Percentiles rank a stretch among this genome's conserved stretches.
phyloP scores from a whole-genome alignment of 495 filamentous ascomycete species.

The Oidiodendron maius region DNA sequence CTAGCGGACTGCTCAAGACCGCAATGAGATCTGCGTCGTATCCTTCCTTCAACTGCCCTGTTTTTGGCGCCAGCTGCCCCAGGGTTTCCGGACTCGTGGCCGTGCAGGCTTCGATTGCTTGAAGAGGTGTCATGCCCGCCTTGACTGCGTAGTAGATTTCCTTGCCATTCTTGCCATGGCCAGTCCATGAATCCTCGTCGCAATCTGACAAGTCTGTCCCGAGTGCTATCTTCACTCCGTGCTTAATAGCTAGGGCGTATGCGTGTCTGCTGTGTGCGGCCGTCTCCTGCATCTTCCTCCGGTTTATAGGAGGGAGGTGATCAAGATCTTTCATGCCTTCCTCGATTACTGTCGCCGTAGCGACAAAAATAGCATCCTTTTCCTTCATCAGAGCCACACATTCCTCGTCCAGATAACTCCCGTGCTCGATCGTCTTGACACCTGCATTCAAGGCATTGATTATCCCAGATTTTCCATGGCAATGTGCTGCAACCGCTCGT shows the following conservation, averaged over 20 bases:
- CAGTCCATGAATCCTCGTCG: background rate
- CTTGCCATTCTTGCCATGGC: slow-evolving; percentile 32
- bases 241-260: slow-evolving; percentile 24
- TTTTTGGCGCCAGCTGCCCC: slow-evolving; percentile 26
- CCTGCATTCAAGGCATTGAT: slow-evolving; percentile 28
- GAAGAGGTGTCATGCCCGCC: slow-evolving; percentile 34
- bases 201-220: slow-evolving; percentile 22
- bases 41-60: slow-evolving; percentile 28
- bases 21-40: slow-evolving; percentile 34
- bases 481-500: slow-evolving; percentile 42
- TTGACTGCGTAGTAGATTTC: slow-evolving; percentile 35
- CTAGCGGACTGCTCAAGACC: slow-evolving; percentile 26
- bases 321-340: slow-evolving; percentile 13
- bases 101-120: slow-evolving; percentile 37
- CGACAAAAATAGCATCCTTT: slow-evolving; percentile 24
- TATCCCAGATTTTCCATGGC: slow-evolving; percentile 46
- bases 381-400: slow-evolving; percentile 26
- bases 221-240: slow-evolving; percentile 28
- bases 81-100: slow-evolving; percentile 31
- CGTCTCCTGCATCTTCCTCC: slow-evolving; percentile 23
- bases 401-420: slow-evolving; percentile 25
- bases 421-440: slow-evolving; percentile 30
- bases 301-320: slow-evolving; percentile 8
- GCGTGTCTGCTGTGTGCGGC: slow-evolving; percentile 14
- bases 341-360: slow-evolving; percentile 18